phyloP scores from a whole-genome alignment of 495 filamentous ascomycete genomes.

The Acidiella bohemica region DNA sequence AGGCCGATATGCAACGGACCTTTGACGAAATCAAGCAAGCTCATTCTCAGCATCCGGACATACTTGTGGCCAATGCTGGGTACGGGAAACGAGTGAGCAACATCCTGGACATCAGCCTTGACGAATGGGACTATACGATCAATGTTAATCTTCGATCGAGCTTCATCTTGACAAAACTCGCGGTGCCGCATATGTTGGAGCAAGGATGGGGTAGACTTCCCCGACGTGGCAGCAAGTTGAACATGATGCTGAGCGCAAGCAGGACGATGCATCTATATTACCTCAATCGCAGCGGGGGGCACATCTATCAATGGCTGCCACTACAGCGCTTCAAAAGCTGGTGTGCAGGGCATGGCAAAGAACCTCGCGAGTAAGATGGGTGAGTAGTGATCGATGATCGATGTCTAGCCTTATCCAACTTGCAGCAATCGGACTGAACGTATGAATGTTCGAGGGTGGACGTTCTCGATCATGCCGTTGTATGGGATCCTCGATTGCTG shows the following conservation, averaged over 20 bases:
- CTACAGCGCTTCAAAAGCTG: conserved; percentile 54
- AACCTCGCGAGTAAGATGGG: conserved; percentile 50
- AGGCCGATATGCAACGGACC: conserved; percentile 38
- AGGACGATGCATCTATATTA: conserved; percentile 53
- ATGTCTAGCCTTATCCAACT: too few relatives aligned
- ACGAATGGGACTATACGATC: conserved; percentile 55
- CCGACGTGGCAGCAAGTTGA: too few relatives aligned
- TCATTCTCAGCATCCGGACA: conserved; percentile 46
- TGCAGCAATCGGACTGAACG: too few relatives aligned
- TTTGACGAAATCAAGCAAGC: conserved; percentile 38
- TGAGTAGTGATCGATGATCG: too few relatives aligned
- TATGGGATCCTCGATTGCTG: too few relatives aligned
- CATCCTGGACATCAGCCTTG: conserved; percentile 39
- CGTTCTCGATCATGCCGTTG: too few relatives aligned
- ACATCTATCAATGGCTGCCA: conserved; percentile 47
- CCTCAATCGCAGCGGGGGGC: conserved; percentile 51
- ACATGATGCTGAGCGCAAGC: too few relatives aligned
- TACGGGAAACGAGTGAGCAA: conserved; percentile 38
- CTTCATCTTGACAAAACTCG: conserved; percentile 52
- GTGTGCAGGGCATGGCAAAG: conserved; percentile 50
- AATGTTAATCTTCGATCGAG: conserved; percentile 51
- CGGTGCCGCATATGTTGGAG: conserved; percentile 49
- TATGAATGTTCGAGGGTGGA: too few relatives aligned
- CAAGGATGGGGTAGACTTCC: conserved; percentile 55
- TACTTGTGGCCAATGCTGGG: conserved; percentile 47